Conservation (phyloP, 495 filamentous ascomycete genomes). For the Penicillium taxi region DNA sequence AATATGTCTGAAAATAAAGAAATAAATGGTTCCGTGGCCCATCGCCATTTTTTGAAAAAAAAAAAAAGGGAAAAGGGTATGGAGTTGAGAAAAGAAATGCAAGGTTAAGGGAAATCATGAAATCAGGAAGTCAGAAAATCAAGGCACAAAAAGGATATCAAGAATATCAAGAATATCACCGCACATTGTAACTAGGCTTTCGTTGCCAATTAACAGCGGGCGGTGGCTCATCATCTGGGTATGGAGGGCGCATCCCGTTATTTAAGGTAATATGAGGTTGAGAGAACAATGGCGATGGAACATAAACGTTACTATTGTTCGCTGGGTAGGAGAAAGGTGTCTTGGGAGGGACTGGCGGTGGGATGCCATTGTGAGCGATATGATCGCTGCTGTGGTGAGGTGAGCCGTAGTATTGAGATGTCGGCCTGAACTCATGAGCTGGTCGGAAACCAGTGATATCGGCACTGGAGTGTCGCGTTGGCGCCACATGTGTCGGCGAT, state of each 20-base stretch:
- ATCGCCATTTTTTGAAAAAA: neutral
- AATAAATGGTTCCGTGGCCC: neutral
- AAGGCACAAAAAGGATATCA: conserved; percentile 7
- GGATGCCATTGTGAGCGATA: conserved; percentile 35
- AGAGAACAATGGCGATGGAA: conserved; percentile 27
- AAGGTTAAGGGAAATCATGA: conserved; percentile 1
- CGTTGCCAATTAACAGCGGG: conserved; percentile 74
- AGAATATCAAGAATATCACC: conserved; percentile 28
- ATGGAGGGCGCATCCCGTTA: conserved; percentile 50
- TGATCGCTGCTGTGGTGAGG: conserved; percentile 42
- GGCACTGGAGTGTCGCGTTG: conserved; percentile 31
- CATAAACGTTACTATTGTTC: conserved; percentile 25
- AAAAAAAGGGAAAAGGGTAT: neutral
- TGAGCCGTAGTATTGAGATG: conserved; percentile 33
- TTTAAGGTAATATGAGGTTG: conserved; percentile 13
- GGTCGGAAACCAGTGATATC: conserved; percentile 28
- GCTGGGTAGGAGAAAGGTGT: conserved; percentile 60
- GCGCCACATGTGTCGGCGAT: conserved; percentile 15
- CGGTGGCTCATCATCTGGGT: conserved; percentile 77
- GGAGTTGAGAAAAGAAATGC: conserved; percentile 2
- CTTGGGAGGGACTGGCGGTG: conserved; percentile 70
- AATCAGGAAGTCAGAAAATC: conserved; percentile 6
- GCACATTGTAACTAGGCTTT: conserved; percentile 68
- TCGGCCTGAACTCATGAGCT: conserved; percentile 29
- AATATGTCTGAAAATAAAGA: neutral